phyloP scores from a whole-genome alignment of 257 asterid species.

The Capsicum rhomboideum region DNA sequence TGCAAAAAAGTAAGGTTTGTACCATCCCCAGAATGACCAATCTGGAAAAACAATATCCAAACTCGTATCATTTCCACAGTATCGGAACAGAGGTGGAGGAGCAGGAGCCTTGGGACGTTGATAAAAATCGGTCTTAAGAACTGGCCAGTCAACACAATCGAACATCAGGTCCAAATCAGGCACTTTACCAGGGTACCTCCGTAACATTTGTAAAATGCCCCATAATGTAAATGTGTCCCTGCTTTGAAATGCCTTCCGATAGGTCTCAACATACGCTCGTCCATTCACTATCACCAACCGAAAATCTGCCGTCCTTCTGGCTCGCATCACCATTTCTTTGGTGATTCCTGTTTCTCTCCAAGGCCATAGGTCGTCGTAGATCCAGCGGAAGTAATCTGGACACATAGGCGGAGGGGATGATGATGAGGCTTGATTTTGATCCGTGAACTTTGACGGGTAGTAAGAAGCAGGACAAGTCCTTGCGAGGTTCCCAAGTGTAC shows the following conservation, averaged over 20 bases:
- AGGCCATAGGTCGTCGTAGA: slow-evolving; percentile 31
- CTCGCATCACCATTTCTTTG: slow-evolving; percentile 21
- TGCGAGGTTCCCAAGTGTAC: slow-evolving; percentile 11
- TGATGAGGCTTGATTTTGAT: neutral
- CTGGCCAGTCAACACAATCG: slow-evolving; percentile 34
- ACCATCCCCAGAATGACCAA: slow-evolving; percentile 56
- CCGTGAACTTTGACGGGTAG: slow-evolving; percentile 23
- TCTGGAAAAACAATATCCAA: slow-evolving; percentile 46
- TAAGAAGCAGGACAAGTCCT: slow-evolving; percentile 25
- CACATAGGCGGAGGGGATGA: slow-evolving; percentile 3
- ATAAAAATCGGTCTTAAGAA: slow-evolving; percentile 4
- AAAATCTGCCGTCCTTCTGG: slow-evolving; percentile 22
- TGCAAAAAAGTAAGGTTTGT: neutral
- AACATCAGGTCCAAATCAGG: slow-evolving; percentile 44
- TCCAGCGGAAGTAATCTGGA: slow-evolving; percentile 40
- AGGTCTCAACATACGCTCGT: slow-evolving; percentile 20
- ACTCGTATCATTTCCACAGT: slow-evolving; percentile 22
- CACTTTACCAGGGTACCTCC: slow-evolving; percentile 29
- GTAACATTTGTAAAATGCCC: slow-evolving; percentile 36
- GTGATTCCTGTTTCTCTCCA: slow-evolving; percentile 42
- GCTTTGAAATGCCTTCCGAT: slow-evolving; percentile 20
- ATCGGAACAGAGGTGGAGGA: slow-evolving; percentile 36
- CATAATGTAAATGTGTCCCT: slow-evolving; percentile 29
- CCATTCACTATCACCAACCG: slow-evolving; percentile 27
- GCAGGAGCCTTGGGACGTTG: slow-evolving; percentile 3